Base-by-base conservation (phyloP, 257 asterid species). In the Petunia secreta region DNA sequence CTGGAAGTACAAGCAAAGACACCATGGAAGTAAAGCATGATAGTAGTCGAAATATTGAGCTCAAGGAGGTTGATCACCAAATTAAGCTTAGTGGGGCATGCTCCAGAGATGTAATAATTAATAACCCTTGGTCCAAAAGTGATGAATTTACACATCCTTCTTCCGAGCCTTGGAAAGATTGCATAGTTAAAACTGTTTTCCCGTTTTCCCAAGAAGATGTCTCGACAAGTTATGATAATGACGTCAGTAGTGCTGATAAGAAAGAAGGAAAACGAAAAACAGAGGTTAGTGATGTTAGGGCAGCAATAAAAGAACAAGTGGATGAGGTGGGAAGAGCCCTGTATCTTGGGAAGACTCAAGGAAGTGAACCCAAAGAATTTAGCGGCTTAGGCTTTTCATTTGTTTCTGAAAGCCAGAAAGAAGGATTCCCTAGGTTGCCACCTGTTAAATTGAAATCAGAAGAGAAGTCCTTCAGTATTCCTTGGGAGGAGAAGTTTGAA, bases 381-480 rank as follows among this genome's bases (percentile, higher is more conserved):
- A 85, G 85, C 81, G 76, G 85, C 53, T 86, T 89, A 53, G 91
- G 86, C 69, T 92, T 89, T 85, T 89, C 85, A 65, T 87, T 81
- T 86, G 84, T 87, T 37, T 63, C 89, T 1, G 98, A 91, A 83
- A 91, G 82, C 82, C 95, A 87, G 74, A 90, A 87, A 89, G 99
- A 95, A 87, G 98, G 92, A 86, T 86, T 93, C 65, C 99, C 99
- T 55, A 90, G 99, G 86, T 83, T 95, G 62, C 89, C 97, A 59
- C 99, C 97, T 63, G 97, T 95, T 78, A 92, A 90, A 77, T 96
- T 96, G 77, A 96, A 96, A 85, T 89, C 98, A 58, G 98, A 92
- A 83, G 97, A 90, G 83, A 95, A 89, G 86, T 53, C 97, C 57
- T 89, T 89, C 86, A 91, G 79, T 86, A 87, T 91, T 85, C 95